A percentile compares a stretch with the other conserved stretches of the same genome.
Evolutionary conservation across 176 grass and related monocot genomes (phyloP).

Genomic region (Lolium perenne): DNA sequence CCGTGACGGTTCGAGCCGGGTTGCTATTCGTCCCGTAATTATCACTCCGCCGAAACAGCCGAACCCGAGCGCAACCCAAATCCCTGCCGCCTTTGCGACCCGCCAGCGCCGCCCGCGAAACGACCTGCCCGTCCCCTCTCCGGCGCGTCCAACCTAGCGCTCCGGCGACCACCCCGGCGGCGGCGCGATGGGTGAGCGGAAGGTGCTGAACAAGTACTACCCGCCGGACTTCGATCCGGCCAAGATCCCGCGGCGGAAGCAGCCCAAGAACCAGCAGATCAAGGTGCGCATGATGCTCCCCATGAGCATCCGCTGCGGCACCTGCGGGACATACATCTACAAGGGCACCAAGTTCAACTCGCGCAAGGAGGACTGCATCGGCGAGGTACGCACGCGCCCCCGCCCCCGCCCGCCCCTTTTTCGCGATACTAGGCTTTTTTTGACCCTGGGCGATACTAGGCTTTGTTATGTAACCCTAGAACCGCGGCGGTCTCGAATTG

Average conservation of each 20-base stretch:
- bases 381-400: constrained; percentile 50
- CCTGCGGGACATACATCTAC: constrained; percentile 81
- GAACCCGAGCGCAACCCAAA: background rate
- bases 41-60: background rate
- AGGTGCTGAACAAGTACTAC: constrained; percentile 87
- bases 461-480: constrained; percentile 10
- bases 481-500: background rate
- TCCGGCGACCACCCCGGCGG: constrained; percentile 23
- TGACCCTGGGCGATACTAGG: background rate
- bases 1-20: background rate
- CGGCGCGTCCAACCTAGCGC: constrained; percentile 27
- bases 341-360: constrained; percentile 93
- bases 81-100: background rate
- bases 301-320: constrained; percentile 75
- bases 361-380: constrained; percentile 71
- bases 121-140: background rate
- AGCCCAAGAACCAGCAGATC: constrained; percentile 77
- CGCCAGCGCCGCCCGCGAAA: background rate
- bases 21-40: background rate
- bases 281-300: constrained; percentile 90
- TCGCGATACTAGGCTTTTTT: background rate
- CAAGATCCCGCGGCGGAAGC: constrained; percentile 70
- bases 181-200: constrained; percentile 55
- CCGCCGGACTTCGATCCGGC: constrained; percentile 75
- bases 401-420: background rate